phyloP scores from a whole-genome alignment of 169 alveolate species.

The Plasmodium chabaudi region DNA sequence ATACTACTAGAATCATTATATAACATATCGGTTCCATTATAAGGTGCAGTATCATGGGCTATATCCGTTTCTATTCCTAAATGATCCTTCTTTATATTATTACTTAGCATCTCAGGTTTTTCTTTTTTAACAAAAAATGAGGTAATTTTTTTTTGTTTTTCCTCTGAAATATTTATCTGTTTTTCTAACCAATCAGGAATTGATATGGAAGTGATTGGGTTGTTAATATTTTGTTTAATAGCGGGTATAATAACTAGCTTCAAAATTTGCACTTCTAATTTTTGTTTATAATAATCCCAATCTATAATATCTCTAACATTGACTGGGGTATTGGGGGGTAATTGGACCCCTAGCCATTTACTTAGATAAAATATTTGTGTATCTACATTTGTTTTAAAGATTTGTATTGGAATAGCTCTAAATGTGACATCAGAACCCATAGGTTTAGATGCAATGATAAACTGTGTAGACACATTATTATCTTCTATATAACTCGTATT shows the following conservation, averaged over 20 bases:
- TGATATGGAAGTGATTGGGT: conserved; percentile 94
- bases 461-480: conserved; percentile 90
- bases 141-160: conserved; percentile 71
- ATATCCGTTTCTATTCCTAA: conserved; percentile 27
- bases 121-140: conserved; percentile 76
- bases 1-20: background rate
- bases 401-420: conserved; percentile 96
- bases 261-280: conserved; percentile 93
- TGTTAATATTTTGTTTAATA: conserved; percentile 93
- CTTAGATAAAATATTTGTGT: conserved; percentile 84
- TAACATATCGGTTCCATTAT: background rate
- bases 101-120: no score
- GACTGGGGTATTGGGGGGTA: conserved; percentile 87
- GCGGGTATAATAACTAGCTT: conserved; percentile 97
- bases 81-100: conserved; percentile 32
- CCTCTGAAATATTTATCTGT: conserved; percentile 78
- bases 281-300: conserved; percentile 97
- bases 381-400: conserved; percentile 90
- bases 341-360: conserved; percentile 88
- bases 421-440: conserved; percentile 94
- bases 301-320: conserved; percentile 94
- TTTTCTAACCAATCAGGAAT: conserved; percentile 96
- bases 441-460: conserved; percentile 94
- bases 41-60: background rate
- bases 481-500: conserved; percentile 87